Conservation (phyloP, 164 flowering plant genomes). For the Annona squamosa region DNA sequence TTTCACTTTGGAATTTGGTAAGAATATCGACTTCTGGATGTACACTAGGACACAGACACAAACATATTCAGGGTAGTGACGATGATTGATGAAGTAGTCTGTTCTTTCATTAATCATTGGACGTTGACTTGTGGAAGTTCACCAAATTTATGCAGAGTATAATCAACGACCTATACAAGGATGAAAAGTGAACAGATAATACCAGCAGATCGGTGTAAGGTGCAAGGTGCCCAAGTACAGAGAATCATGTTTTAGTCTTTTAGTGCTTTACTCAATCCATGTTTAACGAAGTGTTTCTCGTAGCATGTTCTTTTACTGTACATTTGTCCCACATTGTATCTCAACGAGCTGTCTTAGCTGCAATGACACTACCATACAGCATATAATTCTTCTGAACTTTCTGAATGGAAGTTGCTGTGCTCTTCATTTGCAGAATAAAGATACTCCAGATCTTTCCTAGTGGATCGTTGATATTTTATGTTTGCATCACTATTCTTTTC, state of each 20-base stretch:
- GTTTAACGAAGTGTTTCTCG: neutral
- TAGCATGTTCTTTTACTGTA: neutral
- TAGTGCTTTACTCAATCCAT: neutral
- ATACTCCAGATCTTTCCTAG: no score
- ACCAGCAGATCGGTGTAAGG: neutral
- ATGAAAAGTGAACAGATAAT: constrained; percentile 16
- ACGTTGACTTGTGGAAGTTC: neutral
- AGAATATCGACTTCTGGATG: neutral
- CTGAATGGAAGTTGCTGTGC: neutral
- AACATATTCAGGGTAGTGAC: neutral
- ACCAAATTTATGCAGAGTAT: constrained; percentile 30
- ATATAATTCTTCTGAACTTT: neutral
- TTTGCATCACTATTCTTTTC: no score
- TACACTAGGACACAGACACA: neutral
- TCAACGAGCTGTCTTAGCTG: neutral
- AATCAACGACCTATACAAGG: constrained; percentile 70
- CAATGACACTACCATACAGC: neutral
- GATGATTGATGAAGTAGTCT: neutral
- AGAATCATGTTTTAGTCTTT: neutral
- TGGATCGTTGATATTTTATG: no score
- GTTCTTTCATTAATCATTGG: neutral
- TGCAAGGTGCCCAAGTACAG: neutral
- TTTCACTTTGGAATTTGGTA: neutral
- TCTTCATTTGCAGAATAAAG: neutral
- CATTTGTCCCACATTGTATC: neutral